Conservation (phyloP, 108 stramenopile genomes). For the Skeletonema tropicum region DNA sequence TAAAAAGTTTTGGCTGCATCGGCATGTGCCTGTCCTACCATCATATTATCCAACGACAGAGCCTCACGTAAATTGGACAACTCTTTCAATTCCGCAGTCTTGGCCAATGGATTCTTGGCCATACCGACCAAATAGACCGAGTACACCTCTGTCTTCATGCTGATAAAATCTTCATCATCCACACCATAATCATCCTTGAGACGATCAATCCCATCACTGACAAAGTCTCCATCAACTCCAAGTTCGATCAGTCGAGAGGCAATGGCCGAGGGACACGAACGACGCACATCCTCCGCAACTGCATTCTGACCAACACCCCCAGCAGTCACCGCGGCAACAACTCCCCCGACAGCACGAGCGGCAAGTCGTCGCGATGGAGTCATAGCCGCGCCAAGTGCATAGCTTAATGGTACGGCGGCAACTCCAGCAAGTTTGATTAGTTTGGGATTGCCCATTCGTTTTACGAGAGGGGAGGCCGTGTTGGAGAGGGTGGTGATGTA, state of each 20-base stretch:
- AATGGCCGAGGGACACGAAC: conserved; percentile 41
- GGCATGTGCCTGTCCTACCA: conserved; percentile 82
- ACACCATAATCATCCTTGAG: conserved; percentile 40
- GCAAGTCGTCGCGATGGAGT: conserved; percentile 45
- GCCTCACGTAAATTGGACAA: conserved; percentile 54
- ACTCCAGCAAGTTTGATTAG: conserved; percentile 45
- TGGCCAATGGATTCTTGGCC: conserved; percentile 69
- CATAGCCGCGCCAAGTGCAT: conserved; percentile 37
- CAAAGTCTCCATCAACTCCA: conserved; percentile 27
- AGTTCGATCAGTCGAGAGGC: conserved; percentile 24
- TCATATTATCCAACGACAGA: conserved; percentile 65
- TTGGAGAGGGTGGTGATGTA: conserved; percentile 28
- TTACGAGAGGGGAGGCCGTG: conserved; percentile 15
- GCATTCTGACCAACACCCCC: conserved; percentile 43
- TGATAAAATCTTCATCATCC: conserved; percentile 65
- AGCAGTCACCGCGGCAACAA: conserved; percentile 36
- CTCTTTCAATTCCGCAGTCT: conserved; percentile 79
- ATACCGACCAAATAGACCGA: conserved; percentile 73
- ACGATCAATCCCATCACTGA: conserved; percentile 24
- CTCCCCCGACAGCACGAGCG: conserved; percentile 35
- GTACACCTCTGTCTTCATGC: conserved; percentile 68
- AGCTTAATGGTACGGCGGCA: conserved; percentile 35
- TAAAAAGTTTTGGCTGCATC: conserved; percentile 71
- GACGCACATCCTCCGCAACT: conserved; percentile 43
- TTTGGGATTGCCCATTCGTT: conserved; percentile 28